Percentiles rank a stretch among this genome's conserved stretches.
Conservation (phyloP, 371 early-diverging fungal genomes). For the Mucor velutinosus region DNA sequence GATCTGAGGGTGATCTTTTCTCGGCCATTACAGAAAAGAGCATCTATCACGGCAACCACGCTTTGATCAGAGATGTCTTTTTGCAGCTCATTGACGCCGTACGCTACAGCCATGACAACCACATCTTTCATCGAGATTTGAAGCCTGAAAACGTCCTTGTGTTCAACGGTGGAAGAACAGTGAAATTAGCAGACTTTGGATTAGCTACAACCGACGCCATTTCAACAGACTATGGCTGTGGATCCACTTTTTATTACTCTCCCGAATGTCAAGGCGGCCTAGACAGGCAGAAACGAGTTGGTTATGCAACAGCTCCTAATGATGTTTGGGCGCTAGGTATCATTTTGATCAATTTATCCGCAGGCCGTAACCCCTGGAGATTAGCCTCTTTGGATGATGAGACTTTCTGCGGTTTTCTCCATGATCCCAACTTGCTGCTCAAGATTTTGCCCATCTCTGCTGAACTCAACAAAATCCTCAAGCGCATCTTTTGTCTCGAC, state of each 20-base stretch:
- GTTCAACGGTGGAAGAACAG: constrained; percentile 43
- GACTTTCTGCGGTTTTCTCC: constrained; percentile 70
- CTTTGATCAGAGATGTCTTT: constrained; percentile 58
- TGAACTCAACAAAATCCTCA: constrained; percentile 73
- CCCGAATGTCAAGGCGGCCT: constrained; percentile 86
- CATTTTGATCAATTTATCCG: constrained; percentile 76
- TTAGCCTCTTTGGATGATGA: constrained; percentile 73
- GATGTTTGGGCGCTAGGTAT: constrained; percentile 90
- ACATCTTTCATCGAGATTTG: constrained; percentile 74
- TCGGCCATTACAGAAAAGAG: constrained; percentile 64
- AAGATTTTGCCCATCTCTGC: constrained; percentile 71
- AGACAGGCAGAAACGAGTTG: constrained; percentile 32
- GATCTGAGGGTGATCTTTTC: constrained; percentile 71
- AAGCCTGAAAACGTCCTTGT: constrained; percentile 75
- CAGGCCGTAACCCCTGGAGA: constrained; percentile 83
- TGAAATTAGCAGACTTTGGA: constrained; percentile 95
- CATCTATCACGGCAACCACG: constrained; percentile 52
- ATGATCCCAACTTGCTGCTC: constrained; percentile 58
- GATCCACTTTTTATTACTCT: constrained; percentile 91
- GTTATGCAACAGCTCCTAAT: constrained; percentile 74
- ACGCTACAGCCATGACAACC: constrained; percentile 55
- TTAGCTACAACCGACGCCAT: constrained; percentile 77
- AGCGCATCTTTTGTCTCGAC: constrained; percentile 72
- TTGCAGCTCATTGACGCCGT: constrained; percentile 64
- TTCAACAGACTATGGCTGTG: constrained; percentile 88